A percentile compares a stretch with the other conserved stretches of the same genome.
These are phyloP conservation scores for Panus rudis DNA, from an alignment of 768 basidiomycete species.

Conservation along the genomic window DNA sequence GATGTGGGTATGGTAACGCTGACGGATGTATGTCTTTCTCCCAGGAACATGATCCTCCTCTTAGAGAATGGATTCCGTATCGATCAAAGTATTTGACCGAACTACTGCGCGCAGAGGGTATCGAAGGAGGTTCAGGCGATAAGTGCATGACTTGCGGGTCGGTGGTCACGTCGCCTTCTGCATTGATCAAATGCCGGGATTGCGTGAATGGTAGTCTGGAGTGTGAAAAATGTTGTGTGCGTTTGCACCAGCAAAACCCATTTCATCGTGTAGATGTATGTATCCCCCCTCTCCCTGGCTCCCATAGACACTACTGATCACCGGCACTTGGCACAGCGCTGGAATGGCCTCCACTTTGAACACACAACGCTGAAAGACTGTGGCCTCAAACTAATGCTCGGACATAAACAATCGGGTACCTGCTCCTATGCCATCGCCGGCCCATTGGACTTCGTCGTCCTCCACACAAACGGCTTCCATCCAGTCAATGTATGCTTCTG, in stretches of 20 bases:
- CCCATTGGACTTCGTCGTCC: neutral
- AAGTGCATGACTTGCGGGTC: neutral
- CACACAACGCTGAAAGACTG: neutral
- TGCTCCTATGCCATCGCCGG: neutral
- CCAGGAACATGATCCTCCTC: neutral
- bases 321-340: too few species aligned
- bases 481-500: neutral
- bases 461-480: constrained; percentile 2
- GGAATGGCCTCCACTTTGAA: constrained; percentile 1
- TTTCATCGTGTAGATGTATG: neutral
- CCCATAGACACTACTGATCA: too few species aligned
- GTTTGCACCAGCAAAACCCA: neutral
- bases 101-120: neutral
- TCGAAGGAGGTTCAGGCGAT: too few species aligned
- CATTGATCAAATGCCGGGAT: neutral
- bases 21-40: neutral
- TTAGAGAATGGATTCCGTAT: neutral
- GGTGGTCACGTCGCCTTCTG: neutral
- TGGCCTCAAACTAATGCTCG: neutral
- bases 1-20: too few species aligned
- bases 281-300: neutral
- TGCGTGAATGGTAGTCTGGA: neutral
- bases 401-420: neutral
- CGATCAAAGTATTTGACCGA: neutral
- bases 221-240: neutral